A percentile compares a stretch with the other conserved stretches of the same genome.
phyloP scores from a whole-genome alignment of 768 basidiomycete genomes.

The Pleurotus ostreatus region DNA sequence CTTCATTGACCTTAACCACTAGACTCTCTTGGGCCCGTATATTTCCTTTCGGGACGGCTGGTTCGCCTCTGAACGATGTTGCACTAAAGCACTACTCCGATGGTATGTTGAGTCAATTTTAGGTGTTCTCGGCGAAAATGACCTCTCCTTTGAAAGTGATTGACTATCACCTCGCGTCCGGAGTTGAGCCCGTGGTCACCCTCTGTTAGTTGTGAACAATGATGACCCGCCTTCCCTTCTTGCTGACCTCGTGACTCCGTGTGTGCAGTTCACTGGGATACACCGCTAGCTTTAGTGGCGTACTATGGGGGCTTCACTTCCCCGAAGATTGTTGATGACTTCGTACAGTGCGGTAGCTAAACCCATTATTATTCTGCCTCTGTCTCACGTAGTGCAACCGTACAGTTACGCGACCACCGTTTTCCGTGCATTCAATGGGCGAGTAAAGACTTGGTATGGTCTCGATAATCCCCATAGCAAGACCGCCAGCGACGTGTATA shows the following conservation, averaged over 20 bases:
- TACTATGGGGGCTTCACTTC: slow-evolving; percentile 49
- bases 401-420: slow-evolving; percentile 45
- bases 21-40: slow-evolving; percentile 51
- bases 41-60: slow-evolving; percentile 43
- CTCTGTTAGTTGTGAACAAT: slow-evolving; percentile 32
- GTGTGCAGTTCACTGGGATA: slow-evolving; percentile 53
- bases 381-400: background rate
- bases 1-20: background rate
- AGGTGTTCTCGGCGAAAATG: background rate
- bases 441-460: slow-evolving; percentile 41
- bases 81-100: slow-evolving; percentile 44
- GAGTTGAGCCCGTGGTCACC: slow-evolving; percentile 44
- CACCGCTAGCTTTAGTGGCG: slow-evolving; percentile 40
- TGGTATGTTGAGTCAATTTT: slow-evolving; percentile 19
- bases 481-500: background rate
- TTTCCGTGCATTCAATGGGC: slow-evolving; percentile 44
- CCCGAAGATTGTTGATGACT: slow-evolving; percentile 42
- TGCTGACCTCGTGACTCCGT: no score
- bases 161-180: slow-evolving; percentile 36
- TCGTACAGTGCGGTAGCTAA: slow-evolving; percentile 31
- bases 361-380: no score
- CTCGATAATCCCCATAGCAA: background rate
- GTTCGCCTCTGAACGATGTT: slow-evolving; percentile 45
- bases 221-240: background rate
- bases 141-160: slow-evolving; percentile 27